Evolutionary conservation across 1,284 basidiomycete genomes (phyloP), one percentile per base, ranked within the genome.

Genomic region (Tremellales sp.): DNA sequence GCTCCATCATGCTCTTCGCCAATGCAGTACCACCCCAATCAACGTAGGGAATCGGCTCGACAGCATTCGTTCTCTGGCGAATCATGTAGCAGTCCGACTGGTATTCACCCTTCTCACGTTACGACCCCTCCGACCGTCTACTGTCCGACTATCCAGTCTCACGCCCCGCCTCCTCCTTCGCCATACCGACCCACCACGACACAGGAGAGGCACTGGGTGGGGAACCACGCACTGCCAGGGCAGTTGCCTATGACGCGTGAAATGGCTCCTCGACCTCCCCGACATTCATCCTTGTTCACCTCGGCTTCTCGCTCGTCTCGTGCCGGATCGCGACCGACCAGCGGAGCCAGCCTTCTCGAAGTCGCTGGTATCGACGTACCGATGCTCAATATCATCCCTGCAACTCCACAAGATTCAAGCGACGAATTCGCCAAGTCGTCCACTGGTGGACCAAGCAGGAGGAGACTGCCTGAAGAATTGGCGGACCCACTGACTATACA

Each of bases 341-440:
- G 15, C 15, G 15, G 29, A 15, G 8, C 29, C 29, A 31, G 29
- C 15, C 8, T 31, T 4, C 11, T 43, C 6, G 43, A 27, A 24
- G 51, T 47, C 17, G 44, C 46, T 17, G 46, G 52, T 35, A 19
- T 40, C 11, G 31, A 13, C 15, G 57, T 68, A 17, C 68, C 68
- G 2, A 63, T 67, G 57, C 52, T 72, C 51, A 71, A 72, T 37
- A 61, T 72, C 52, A 71, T 72, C 27, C 70, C 70, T n/a, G 67
- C 70, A 3, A 72, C 70, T 4, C 70, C 70, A 1, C 60, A 64
- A 45, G 51, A 65, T 6, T 45, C 43, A 15, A 44, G 43, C 4
- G 64, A 70, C 33, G 63, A 60, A n/a, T 67, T 65, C 43, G 42
- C 49, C 2, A 41, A 27, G 1, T 40, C 46, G 15, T 46, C 52